Percentiles rank a stretch among this genome's conserved stretches.
These are phyloP conservation scores for Plectosphaerella plurivora DNA, from an alignment of 2,329 filamentous ascomycete species.

Conservation along the genomic window DNA sequence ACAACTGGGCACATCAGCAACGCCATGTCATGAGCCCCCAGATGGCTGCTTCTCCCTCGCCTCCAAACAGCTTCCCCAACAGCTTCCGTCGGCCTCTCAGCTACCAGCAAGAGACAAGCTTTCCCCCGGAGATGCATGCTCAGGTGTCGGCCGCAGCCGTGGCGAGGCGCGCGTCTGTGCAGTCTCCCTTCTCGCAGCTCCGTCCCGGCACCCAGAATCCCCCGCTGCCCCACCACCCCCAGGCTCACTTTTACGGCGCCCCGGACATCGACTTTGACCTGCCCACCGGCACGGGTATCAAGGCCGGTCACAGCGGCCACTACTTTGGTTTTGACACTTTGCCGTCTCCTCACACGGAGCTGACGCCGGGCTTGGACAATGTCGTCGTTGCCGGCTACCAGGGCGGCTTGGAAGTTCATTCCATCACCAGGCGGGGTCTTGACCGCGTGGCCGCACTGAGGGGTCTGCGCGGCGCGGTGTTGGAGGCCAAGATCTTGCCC, in stretches of 20 bases:
- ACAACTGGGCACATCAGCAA: constrained; percentile 39
- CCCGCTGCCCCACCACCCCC: constrained; percentile 70
- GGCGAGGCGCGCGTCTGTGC: constrained; percentile 42
- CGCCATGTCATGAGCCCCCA: constrained; percentile 39
- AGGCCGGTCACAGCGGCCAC: constrained; percentile 65
- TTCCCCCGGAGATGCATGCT: constrained; percentile 34
- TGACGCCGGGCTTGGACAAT: constrained; percentile 45
- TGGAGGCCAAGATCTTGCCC: constrained; percentile 77
- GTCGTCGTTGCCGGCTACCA: constrained; percentile 75
- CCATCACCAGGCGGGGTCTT: constrained; percentile 66
- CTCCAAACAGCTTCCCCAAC: constrained; percentile 17
- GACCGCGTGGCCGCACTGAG: constrained; percentile 67
- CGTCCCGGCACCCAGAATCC: constrained; percentile 43
- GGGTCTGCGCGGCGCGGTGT: constrained; percentile 73
- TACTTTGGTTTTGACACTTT: constrained; percentile 80
- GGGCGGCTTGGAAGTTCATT: constrained; percentile 72
- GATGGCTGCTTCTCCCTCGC: constrained; percentile 32
- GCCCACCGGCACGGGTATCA: constrained; percentile 47
- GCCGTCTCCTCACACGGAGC: constrained; percentile 30
- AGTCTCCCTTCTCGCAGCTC: constrained; percentile 44
- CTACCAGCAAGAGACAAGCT: constrained; percentile 47
- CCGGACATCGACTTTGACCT: constrained; percentile 72
- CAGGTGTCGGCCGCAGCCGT: constrained; percentile 27
- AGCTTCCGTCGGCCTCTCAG: constrained; percentile 26
- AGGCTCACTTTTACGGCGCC: constrained; percentile 72